Conservation (phyloP, 345 rosid genomes). For the Boechera retrofracta region DNA sequence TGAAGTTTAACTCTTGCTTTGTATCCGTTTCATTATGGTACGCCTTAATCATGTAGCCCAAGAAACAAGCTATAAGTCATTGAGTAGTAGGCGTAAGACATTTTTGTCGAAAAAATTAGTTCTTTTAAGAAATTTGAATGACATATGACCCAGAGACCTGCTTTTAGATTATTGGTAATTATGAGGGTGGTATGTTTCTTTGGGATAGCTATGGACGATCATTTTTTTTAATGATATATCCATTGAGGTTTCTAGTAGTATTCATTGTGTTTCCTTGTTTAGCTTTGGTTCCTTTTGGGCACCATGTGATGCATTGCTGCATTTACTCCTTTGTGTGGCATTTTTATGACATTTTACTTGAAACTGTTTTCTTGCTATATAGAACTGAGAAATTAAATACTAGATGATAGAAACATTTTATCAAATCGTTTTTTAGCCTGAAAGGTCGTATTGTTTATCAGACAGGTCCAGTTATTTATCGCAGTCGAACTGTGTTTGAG, state of each 20-base stretch:
- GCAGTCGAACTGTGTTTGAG: conserved; percentile 92
- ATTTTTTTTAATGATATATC: neutral
- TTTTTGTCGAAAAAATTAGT: neutral
- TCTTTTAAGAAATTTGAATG: neutral
- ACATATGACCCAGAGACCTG: neutral
- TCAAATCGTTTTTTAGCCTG: conserved; percentile 21
- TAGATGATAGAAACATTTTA: neutral
- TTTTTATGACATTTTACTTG: neutral
- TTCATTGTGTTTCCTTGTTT: neutral
- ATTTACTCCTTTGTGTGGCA: neutral
- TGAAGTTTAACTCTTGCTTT: conserved; percentile 10
- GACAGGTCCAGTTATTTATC: conserved; percentile 74
- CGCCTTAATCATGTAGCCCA: neutral
- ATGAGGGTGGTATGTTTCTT: neutral
- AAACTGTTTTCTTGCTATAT: neutral
- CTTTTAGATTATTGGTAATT: neutral
- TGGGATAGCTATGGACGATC: neutral
- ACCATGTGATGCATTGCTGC: neutral
- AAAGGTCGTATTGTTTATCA: conserved; percentile 54
- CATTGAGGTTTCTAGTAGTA: conserved; percentile 1
- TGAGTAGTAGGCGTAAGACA: neutral
- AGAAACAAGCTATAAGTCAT: neutral
- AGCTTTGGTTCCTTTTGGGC: neutral
- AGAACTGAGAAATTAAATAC: neutral
- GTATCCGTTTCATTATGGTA: neutral